A percentile compares a stretch with the other conserved stretches of the same genome.
phyloP scores from a whole-genome alignment of 75 land plant species.

The Picea glauca region DNA sequence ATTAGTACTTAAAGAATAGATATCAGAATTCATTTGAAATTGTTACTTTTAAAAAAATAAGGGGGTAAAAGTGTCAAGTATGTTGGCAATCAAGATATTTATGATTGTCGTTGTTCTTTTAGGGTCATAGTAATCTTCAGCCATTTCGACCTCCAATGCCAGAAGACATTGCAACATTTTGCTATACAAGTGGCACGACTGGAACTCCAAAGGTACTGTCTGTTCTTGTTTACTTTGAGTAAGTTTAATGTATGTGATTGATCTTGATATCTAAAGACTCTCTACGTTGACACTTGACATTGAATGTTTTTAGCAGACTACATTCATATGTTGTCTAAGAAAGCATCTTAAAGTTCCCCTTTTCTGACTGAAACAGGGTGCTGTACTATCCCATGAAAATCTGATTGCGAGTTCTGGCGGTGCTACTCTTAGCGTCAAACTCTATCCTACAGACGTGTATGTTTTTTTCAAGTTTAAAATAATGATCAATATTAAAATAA shows the following conservation, averaged over 20 bases:
- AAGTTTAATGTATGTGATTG: not conserved
- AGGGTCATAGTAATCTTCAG: conserved; percentile 65
- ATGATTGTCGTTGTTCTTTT: conserved; percentile 1
- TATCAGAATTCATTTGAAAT: too few relatives aligned
- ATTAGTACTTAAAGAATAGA: too few relatives aligned
- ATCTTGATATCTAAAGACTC: not conserved
- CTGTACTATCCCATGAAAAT: conserved; percentile 74
- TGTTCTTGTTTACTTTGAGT: not conserved
- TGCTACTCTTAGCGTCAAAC: conserved; percentile 10
- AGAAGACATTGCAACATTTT: conserved; percentile 93
- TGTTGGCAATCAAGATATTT: too few relatives aligned
- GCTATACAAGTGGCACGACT: conserved; percentile 99
- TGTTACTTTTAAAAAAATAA: too few relatives aligned
- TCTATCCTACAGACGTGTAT: conserved; percentile 78
- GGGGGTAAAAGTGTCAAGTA: too few relatives aligned
- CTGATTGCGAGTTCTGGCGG: conserved; percentile 91
- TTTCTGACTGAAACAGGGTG: conserved; percentile 59
- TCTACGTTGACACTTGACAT: not conserved
- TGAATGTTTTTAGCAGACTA: not conserved
- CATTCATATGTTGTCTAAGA: not conserved
- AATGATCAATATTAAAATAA: not conserved
- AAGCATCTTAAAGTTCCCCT: conserved; percentile 5
- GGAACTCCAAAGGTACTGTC: conserved; percentile 92
- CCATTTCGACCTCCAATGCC: conserved; percentile 80
- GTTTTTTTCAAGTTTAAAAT: conserved; percentile 14